A percentile compares a stretch with the other conserved stretches of the same genome.
These are phyloP conservation scores for Penicillium crustosum DNA, from an alignment of 2,329 filamentous ascomycete genomes.

Conservation along the genomic window DNA sequence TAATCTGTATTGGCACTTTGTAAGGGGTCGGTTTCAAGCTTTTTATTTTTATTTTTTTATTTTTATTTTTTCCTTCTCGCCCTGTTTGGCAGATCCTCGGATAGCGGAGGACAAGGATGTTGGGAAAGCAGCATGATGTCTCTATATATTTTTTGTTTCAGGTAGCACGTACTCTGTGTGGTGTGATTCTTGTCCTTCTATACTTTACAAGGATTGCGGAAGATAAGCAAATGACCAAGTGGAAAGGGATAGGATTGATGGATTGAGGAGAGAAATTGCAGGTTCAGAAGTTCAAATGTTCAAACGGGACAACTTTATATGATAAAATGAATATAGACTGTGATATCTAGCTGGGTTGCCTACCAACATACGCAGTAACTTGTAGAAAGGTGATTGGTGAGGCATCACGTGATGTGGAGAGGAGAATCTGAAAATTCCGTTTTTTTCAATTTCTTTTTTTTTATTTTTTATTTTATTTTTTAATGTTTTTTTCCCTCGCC, in stretches of 20 bases:
- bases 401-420: constrained; percentile 26
- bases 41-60: no score
- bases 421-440: constrained; percentile 12
- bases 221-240: not conserved
- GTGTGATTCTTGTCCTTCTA: constrained; percentile 4
- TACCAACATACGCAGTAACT: no score
- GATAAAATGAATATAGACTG: not conserved
- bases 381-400: no score
- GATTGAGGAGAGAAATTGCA: not conserved
- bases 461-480: constrained; percentile 21
- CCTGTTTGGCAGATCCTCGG: constrained; percentile 49
- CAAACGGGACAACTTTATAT: not conserved
- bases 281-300: not conserved
- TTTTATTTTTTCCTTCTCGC: no score
- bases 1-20: constrained; percentile 53
- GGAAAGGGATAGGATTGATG: not conserved
- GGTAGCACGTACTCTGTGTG: constrained; percentile 4
- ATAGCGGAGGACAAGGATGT: constrained; percentile 19
- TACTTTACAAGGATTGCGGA: constrained; percentile 12
- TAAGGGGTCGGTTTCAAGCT: constrained; percentile 50
- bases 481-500: constrained; percentile 23
- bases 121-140: constrained; percentile 20
- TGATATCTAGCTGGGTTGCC: not conserved
- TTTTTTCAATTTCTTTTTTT: constrained; percentile 17
- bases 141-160: not conserved